Conservation (phyloP, 345 rosid genomes). For the Clarkia xantiana region DNA sequence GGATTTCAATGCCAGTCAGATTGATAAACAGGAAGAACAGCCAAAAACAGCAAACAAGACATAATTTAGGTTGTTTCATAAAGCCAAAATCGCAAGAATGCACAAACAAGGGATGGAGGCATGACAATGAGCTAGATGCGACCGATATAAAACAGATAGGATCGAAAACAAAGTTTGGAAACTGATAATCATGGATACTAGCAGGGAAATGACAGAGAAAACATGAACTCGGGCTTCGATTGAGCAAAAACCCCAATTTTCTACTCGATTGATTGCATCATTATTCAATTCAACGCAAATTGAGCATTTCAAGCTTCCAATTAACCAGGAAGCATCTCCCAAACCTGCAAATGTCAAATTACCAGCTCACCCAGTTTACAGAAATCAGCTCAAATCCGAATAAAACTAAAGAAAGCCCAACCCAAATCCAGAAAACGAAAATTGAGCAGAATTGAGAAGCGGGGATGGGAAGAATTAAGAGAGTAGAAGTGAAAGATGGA, state of each 20-base stretch:
- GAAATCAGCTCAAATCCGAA: background rate
- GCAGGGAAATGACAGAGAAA: no score
- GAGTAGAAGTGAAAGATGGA: background rate
- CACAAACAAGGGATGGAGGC: constrained; percentile 16
- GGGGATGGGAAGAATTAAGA: background rate
- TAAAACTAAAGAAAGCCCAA: background rate
- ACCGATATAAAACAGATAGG: no score
- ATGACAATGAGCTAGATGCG: background rate
- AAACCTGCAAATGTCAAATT: no score
- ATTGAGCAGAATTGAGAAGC: background rate
- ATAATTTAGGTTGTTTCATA: constrained; percentile 19
- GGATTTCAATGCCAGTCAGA: background rate
- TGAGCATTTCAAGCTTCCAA: no score
- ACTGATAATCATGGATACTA: no score
- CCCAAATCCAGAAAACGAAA: background rate
- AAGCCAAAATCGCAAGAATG: constrained; percentile 3
- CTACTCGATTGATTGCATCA: no score
- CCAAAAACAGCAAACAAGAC: constrained; percentile 19
- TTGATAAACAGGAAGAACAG: constrained; percentile 12
- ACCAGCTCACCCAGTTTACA: no score
- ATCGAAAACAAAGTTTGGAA: background rate
- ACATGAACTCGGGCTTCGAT: no score
- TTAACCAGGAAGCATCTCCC: no score
- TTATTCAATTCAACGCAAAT: no score
- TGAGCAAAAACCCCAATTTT: no score